phyloP scores from a whole-genome alignment of 108 stramenopile genomes.

The Cylindrotheca fusiformis region DNA sequence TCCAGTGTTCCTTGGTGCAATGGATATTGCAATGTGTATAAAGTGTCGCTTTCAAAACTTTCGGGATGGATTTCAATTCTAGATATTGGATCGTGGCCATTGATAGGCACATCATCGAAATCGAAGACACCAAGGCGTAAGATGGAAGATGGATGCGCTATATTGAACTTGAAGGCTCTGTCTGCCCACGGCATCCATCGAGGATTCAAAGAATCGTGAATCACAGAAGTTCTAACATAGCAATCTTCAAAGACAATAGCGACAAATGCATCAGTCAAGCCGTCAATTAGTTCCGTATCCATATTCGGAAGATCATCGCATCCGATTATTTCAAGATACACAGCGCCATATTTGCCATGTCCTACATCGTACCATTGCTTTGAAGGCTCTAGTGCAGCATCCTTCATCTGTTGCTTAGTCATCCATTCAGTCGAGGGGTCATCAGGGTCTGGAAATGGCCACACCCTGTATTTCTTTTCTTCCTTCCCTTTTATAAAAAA shows the following conservation, averaged over 20 bases:
- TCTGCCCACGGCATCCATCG: slow-evolving; percentile 52
- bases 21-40: slow-evolving; percentile 37
- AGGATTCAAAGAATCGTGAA: slow-evolving; percentile 34
- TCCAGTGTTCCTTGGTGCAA: slow-evolving; percentile 25
- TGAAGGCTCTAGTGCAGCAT: slow-evolving; percentile 22
- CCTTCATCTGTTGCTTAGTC: slow-evolving; percentile 34
- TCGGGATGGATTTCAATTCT: slow-evolving; percentile 35
- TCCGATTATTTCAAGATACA: slow-evolving; percentile 43
- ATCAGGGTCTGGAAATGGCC: slow-evolving; percentile 60
- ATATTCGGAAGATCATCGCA: slow-evolving; percentile 45
- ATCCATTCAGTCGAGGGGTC: slow-evolving; percentile 37
- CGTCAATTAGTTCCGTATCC: slow-evolving; percentile 16
- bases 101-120: slow-evolving; percentile 29
- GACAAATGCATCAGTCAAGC: slow-evolving; percentile 38
- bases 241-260: slow-evolving; percentile 46
- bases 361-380: slow-evolving; percentile 34
- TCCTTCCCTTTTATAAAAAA: slow-evolving; percentile 1
- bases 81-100: slow-evolving; percentile 44
- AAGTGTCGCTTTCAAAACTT: slow-evolving; percentile 24
- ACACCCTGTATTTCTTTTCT: slow-evolving; percentile 28
- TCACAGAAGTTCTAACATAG: slow-evolving; percentile 39
- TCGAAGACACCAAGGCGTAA: slow-evolving; percentile 52
- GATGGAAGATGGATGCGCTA: slow-evolving; percentile 38
- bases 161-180: slow-evolving; percentile 42
- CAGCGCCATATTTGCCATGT: slow-evolving; percentile 18